Conservation (phyloP, 768 basidiomycete species). For the Auriscalpium vulgare region DNA sequence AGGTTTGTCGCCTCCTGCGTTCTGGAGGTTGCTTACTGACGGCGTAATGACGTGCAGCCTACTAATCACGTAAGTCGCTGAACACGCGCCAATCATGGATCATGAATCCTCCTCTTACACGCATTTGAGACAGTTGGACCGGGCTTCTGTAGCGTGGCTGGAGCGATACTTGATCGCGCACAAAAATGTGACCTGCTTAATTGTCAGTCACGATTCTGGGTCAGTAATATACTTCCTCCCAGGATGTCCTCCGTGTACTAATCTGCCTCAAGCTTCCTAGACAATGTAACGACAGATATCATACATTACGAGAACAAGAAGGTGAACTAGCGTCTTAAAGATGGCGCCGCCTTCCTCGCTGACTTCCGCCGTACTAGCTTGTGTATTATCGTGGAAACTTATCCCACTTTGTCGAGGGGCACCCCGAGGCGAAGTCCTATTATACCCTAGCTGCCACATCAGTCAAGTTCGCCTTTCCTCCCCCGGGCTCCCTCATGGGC, state of each 20-base stretch:
- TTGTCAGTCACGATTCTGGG: slow-evolving; percentile 96
- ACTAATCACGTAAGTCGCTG: slow-evolving; percentile 73
- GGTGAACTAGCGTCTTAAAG: slow-evolving; percentile 26
- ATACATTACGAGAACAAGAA: slow-evolving; percentile 97
- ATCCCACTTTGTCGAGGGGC: slow-evolving; percentile 79
- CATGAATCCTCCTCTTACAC: slow-evolving; percentile 6
- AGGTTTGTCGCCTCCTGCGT: slow-evolving; percentile 36
- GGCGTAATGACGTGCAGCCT: slow-evolving; percentile 39
- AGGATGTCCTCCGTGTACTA: background rate
- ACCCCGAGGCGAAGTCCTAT: slow-evolving; percentile 93
- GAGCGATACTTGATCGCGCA: slow-evolving; percentile 81
- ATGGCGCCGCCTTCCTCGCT: background rate
- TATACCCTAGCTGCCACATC: slow-evolving; percentile 92
- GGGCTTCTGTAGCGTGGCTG: slow-evolving; percentile 83
- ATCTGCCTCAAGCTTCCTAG: slow-evolving; percentile 63
- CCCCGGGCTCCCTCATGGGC: slow-evolving; percentile 94
- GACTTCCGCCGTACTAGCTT: slow-evolving; percentile 39
- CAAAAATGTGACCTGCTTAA: slow-evolving; percentile 80
- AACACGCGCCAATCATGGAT: slow-evolving; percentile 9
- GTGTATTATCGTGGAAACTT: slow-evolving; percentile 93
- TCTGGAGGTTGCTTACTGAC: slow-evolving; percentile 16
- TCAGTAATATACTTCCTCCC: slow-evolving; percentile 27
- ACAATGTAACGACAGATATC: slow-evolving; percentile 92
- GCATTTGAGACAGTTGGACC: slow-evolving; percentile 50
- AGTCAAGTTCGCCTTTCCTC: slow-evolving; percentile 92